A percentile compares a stretch with the other conserved stretches of the same genome.
phyloP scores from a whole-genome alignment of 192 early-diverging fungal genomes.

The Coemansia sp. region DNA sequence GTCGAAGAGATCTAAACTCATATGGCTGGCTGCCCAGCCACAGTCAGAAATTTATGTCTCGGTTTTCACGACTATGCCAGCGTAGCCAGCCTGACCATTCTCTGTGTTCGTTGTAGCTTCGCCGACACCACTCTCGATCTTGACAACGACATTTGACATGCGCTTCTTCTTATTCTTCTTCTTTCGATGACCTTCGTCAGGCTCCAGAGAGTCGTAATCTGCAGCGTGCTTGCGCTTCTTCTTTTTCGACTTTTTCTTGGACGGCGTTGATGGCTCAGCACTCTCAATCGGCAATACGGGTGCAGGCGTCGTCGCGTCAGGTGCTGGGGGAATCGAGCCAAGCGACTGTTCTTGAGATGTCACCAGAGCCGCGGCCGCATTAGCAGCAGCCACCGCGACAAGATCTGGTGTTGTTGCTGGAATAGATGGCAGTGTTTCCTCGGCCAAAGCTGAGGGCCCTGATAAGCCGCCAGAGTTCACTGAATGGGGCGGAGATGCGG shows the following conservation, averaged over 20 bases:
- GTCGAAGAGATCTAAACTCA: too few relatives aligned
- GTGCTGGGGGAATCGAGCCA: not conserved
- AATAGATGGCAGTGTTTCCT: not conserved
- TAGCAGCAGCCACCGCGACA: not conserved
- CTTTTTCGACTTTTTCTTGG: not conserved
- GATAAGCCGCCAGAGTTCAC: not conserved
- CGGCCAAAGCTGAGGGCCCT: not conserved
- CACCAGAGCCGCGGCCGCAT: not conserved
- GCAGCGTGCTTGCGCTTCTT: not conserved
- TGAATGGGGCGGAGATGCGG: not conserved
- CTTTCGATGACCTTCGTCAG: not conserved
- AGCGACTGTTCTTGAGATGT: not conserved
- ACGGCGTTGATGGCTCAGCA: not conserved
- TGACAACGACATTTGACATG: not conserved
- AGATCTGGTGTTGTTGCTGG: not conserved
- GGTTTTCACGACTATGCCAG: too few relatives aligned
- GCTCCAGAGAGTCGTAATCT: not conserved
- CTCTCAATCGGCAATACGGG: not conserved
- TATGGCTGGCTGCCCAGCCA: too few relatives aligned
- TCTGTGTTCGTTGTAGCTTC: not conserved
- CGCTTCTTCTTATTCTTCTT: conserved; percentile 4
- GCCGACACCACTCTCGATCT: not conserved
- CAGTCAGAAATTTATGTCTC: not conserved
- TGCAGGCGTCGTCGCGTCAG: not conserved
- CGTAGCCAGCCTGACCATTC: not conserved